These are phyloP conservation scores for Taphrina communis DNA, from an alignment of 1,139 yeast genomes.

Conservation along the genomic window DNA sequence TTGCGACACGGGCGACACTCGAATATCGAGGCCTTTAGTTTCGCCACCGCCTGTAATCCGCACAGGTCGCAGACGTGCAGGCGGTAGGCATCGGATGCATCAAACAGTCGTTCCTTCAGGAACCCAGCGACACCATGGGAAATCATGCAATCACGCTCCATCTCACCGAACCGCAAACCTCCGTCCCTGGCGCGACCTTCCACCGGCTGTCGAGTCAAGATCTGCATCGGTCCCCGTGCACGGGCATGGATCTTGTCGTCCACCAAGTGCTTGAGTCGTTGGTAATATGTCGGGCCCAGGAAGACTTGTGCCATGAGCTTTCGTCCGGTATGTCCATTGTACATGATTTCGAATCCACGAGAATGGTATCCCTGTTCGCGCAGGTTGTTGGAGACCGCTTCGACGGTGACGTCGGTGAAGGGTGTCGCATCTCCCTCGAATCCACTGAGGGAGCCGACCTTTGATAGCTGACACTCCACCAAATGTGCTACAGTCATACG, in stretches of 20 bases:
- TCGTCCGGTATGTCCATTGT: constrained; percentile 98
- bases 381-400: constrained; percentile 86
- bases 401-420: constrained; percentile 89
- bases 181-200: constrained; percentile 99
- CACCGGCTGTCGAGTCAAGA: constrained; percentile 96
- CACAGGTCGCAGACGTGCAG: constrained; percentile 96
- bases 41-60: constrained; percentile 95
- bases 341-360: constrained; percentile 98
- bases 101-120: constrained; percentile 96
- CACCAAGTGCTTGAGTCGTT: constrained; percentile 96
- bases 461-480: constrained; percentile 94
- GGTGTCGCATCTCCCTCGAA: constrained; percentile 99
- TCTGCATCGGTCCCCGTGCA: constrained; percentile 99
- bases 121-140: constrained; percentile 99
- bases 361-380: constrained; percentile 97
- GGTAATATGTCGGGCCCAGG: constrained; percentile 98
- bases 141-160: constrained; percentile 99
- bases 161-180: constrained; percentile 99
- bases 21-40: constrained; percentile 92
- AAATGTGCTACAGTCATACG: constrained; percentile 99
- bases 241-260: constrained; percentile 99
- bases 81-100: constrained; percentile 97
- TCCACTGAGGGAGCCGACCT: constrained; percentile 93
- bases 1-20: constrained; percentile 98
- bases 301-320: constrained; percentile 96